Conservation (phyloP, 768 basidiomycete genomes). For the Termitomyces sp. region DNA sequence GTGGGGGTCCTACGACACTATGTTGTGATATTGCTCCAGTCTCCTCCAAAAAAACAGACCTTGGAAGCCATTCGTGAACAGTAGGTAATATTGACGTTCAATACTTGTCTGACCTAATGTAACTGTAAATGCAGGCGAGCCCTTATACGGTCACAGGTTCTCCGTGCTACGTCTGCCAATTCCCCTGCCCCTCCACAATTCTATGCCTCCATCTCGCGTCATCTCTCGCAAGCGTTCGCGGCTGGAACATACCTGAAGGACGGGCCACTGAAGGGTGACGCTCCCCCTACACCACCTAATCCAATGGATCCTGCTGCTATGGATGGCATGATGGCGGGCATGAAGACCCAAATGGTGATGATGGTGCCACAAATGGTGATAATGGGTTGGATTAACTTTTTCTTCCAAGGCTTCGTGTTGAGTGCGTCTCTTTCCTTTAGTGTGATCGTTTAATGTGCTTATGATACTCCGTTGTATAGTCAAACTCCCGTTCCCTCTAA, state of each 20-base stretch:
- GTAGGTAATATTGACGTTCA: conserved; percentile 44
- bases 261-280: conserved; percentile 65
- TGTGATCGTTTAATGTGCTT: not conserved
- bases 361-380: conserved; percentile 99
- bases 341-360: conserved; percentile 99
- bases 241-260: conserved; percentile 86
- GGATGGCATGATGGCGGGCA: conserved; percentile 98
- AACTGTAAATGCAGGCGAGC: conserved; percentile 50
- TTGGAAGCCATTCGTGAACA: conserved; percentile 87
- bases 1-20: conserved; percentile 93
- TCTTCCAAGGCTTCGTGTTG: conserved; percentile 97
- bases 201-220: conserved; percentile 73
- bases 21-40: conserved; percentile 81
- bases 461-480: conserved; percentile 43
- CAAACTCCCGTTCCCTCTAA: conserved; percentile 95
- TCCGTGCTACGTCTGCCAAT: conserved; percentile 74
- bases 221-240: conserved; percentile 68
- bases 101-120: conserved; percentile 4
- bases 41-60: conserved; percentile 76
- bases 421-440: conserved; percentile 55
- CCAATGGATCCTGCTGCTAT: conserved; percentile 90
- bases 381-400: conserved; percentile 99
- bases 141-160: conserved; percentile 76
- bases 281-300: conserved; percentile 61
- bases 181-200: conserved; percentile 76